Conservation (phyloP, 1,284 basidiomycete genomes). For the Schizophyllum amplum region DNA sequence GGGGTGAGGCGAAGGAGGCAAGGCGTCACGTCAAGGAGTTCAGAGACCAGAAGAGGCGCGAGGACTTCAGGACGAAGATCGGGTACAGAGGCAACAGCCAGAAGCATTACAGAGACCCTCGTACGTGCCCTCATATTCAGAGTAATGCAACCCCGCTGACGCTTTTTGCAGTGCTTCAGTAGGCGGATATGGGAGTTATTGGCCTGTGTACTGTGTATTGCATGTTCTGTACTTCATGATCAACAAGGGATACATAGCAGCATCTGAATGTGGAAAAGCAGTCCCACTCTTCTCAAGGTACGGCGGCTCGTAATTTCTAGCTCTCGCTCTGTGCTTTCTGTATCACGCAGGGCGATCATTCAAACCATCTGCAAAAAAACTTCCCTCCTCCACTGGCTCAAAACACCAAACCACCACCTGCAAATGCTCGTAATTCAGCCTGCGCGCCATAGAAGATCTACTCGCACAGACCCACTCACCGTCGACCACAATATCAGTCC, state of each 20-base stretch:
- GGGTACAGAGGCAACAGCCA: conserved; percentile 79
- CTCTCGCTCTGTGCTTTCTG: no score
- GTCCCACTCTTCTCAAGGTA: no score
- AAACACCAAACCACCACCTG: no score
- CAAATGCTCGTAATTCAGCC: no score
- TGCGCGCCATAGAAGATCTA: no score
- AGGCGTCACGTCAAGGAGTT: conserved; percentile 83
- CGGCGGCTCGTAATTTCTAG: no score
- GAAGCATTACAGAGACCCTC: conserved; percentile 75
- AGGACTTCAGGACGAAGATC: conserved; percentile 82
- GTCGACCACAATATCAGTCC: conserved; percentile 31
- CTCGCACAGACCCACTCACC: no score
- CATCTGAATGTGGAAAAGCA: no score
- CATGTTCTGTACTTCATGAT: neutral
- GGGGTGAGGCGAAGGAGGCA: conserved; percentile 90
- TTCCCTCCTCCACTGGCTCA: no score
- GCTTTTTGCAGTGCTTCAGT: conserved; percentile 9
- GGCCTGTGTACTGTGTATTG: neutral
- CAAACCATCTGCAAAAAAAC: no score
- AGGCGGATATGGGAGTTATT: neutral
- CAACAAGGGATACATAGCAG: no score
- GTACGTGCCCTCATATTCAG: conserved; percentile 23
- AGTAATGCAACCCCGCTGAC: neutral
- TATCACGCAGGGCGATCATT: no score
- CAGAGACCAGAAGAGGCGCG: conserved; percentile 70